Base-by-base conservation (phyloP, 768 basidiomycete genomes). In the Rhodotorula taiwanensis region DNA sequence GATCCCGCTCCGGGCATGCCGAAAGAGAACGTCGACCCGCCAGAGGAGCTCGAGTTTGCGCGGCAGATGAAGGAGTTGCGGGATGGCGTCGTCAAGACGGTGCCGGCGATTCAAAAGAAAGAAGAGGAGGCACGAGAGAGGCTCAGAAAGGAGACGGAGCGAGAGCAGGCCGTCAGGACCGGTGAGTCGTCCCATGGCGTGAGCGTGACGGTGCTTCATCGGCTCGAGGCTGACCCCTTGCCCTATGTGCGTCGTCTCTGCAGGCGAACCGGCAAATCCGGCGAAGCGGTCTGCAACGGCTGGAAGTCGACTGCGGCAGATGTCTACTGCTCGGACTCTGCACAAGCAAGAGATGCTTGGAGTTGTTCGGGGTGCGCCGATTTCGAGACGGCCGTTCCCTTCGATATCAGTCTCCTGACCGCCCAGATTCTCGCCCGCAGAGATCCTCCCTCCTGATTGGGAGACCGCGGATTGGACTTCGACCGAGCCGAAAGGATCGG, bases 41-140 rank as follows among this genome's bases (percentile, higher is more conserved):
- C 74, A 15, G 86, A 86, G 57, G 91, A 94, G 76, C 77, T 87
- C 43, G 82, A 84, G 53, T 90, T 86, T 83, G 91, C 87, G 25
- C 79, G 75, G 64, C 77, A 78, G 70, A 92, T 90, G 89, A 84
- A 86, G 36, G 77, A 79, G 42, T 80, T 84, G 44, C 80, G 90
- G 64, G 85, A 85, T 69, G 71, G 80, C 42, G 90, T 92, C 52
- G 66, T 80, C 42, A 75, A 73, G 39, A 75, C 56, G 2, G 67
- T 69, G 8, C 67, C 67, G 53, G 67, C 71, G 57, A 66, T 69
- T 39, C 51, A 45, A 20, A 55, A 56, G 55, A 57, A 64, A 39
- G 67, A 58, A 31, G 57, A 51, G 43, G 70, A 63, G 45, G 68
- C 33, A 36, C 39, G 50, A 27, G 60, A 66, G 58, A 57, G 48